Evolutionary conservation across 225 moss, liverwort and hornwort genomes (phyloP).

Genomic region (Sphagnum contortum): DNA sequence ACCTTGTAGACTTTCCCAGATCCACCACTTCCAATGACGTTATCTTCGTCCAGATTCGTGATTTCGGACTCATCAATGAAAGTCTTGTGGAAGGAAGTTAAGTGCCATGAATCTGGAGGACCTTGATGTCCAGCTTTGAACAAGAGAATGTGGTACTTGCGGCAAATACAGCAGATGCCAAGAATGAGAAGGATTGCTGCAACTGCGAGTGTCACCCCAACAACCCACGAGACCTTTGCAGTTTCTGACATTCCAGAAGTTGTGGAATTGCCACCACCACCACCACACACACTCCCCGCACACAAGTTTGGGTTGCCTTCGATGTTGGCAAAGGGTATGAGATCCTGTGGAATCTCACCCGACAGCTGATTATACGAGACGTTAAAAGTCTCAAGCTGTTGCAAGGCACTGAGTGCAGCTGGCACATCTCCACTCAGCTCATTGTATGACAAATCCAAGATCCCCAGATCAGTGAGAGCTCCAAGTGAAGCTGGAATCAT

Average conservation of each 20-base stretch:
- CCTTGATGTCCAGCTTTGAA: conserved; percentile 6
- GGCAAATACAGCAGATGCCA: conserved; percentile 19
- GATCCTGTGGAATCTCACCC: conserved; percentile 17
- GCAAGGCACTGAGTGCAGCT: conserved; percentile 19
- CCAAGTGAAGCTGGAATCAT: conserved; percentile 38
- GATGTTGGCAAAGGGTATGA: conserved; percentile 3
- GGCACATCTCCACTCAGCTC: conserved; percentile 44
- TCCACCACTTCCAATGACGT: conserved; percentile 50
- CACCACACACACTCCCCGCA: not conserved
- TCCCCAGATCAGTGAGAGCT: conserved; percentile 27
- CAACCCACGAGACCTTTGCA: conserved; percentile 18
- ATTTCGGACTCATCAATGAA: conserved; percentile 44
- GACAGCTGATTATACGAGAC: conserved; percentile 31
- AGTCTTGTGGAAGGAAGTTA: conserved; percentile 53
- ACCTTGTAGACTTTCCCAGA: conserved; percentile 70
- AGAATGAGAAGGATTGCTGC: conserved; percentile 17
- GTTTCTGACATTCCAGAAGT: not conserved
- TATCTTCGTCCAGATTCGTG: conserved; percentile 41
- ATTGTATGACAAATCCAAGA: conserved; percentile 59
- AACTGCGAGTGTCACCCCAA: conserved; percentile 24
- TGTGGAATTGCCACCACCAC: not conserved
- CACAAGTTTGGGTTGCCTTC: conserved; percentile 6
- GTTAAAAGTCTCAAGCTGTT: conserved; percentile 16
- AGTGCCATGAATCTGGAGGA: conserved; percentile 32
- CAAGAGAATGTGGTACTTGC: conserved; percentile 12